A percentile compares a stretch with the other conserved stretches of the same genome.
These are phyloP conservation scores for Diaporthe capsici DNA, from an alignment of 2,329 filamentous ascomycete species.

Conservation along the genomic window DNA sequence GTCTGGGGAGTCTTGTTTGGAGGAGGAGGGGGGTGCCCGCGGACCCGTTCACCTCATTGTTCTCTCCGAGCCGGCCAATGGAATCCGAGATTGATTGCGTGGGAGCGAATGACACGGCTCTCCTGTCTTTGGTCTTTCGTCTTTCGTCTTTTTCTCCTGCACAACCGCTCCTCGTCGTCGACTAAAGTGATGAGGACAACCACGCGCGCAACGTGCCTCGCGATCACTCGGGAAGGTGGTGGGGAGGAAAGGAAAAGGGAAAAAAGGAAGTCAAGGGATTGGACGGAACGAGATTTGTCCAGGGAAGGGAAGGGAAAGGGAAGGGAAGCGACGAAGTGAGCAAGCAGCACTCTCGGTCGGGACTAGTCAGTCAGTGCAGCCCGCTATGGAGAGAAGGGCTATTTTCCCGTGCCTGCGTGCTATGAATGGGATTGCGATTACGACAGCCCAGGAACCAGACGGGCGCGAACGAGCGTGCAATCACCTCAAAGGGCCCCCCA, in stretches of 20 bases:
- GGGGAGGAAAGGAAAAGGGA: background rate
- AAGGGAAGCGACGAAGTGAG: slow-evolving; percentile 16
- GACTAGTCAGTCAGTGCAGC: slow-evolving; percentile 4
- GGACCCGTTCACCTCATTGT: slow-evolving; percentile 39
- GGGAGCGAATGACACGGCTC: background rate
- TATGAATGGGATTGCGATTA: slow-evolving; percentile 28
- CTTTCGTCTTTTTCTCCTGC: slow-evolving; percentile 28
- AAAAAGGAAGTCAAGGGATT: slow-evolving; percentile 8
- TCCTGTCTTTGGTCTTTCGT: slow-evolving; percentile 4
- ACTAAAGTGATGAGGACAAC: slow-evolving; percentile 41
- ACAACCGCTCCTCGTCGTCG: slow-evolving; percentile 40
- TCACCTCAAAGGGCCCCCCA: slow-evolving; percentile 23
- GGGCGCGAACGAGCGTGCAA: slow-evolving; percentile 31
- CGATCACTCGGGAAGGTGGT: slow-evolving; percentile 40
- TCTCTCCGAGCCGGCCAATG: slow-evolving; percentile 31
- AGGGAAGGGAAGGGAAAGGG: slow-evolving; percentile 1
- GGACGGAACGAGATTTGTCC: slow-evolving; percentile 21
- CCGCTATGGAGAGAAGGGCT: slow-evolving; percentile 19
- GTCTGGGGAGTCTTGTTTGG: slow-evolving; percentile 22
- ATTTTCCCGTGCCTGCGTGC: slow-evolving; percentile 16
- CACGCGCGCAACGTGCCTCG: slow-evolving; percentile 43
- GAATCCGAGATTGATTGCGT: slow-evolving; percentile 15
- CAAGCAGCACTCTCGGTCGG: background rate
- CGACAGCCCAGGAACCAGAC: slow-evolving; percentile 26
- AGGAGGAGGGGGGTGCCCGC: slow-evolving; percentile 33